A percentile compares a stretch with the other conserved stretches of the same genome.
Evolutionary conservation across 148 eudicot species (phyloP).

Genomic region (Heliamphora exappendiculata): DNA sequence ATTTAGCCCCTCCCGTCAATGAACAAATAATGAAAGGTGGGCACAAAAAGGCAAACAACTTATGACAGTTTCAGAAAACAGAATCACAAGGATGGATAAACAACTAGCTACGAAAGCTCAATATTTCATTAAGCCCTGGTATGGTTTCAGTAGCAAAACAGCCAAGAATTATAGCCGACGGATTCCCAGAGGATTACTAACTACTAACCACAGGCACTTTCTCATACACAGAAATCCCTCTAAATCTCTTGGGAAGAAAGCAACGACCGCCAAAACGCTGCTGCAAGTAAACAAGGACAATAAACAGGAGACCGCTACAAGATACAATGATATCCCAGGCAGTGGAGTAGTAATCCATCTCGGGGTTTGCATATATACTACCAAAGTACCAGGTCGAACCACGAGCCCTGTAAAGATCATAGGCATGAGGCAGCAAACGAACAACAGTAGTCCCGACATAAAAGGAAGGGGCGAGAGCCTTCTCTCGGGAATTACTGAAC

Average conservation of each 20-base stretch:
- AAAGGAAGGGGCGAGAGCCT: conserved; percentile 44
- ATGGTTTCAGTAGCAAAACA: neutral
- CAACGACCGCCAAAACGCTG: conserved; percentile 69
- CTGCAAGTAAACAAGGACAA: conserved; percentile 48
- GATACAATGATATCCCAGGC: conserved; percentile 66
- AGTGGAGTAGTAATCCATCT: conserved; percentile 61
- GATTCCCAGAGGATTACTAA: neutral
- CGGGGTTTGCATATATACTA: conserved; percentile 61
- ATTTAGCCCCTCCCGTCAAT: neutral
- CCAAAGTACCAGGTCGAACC: conserved; percentile 37
- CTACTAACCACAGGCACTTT: conserved; percentile 41
- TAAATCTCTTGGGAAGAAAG: conserved; percentile 54
- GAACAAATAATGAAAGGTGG: neutral
- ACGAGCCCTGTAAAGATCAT: conserved; percentile 56
- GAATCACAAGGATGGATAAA: conserved; percentile 1
- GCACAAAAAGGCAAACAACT: neutral
- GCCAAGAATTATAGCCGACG: neutral
- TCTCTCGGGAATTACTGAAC: conserved; percentile 43
- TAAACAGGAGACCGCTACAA: conserved; percentile 43
- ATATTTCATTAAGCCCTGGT: neutral
- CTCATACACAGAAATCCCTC: conserved; percentile 40
- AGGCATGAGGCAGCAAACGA: conserved; percentile 70
- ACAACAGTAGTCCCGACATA: conserved; percentile 63
- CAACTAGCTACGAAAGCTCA: neutral
- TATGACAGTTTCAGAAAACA: neutral